These are phyloP conservation scores for Mucor saturninus DNA, from an alignment of 371 early-diverging fungal genomes.

Conservation along the genomic window DNA sequence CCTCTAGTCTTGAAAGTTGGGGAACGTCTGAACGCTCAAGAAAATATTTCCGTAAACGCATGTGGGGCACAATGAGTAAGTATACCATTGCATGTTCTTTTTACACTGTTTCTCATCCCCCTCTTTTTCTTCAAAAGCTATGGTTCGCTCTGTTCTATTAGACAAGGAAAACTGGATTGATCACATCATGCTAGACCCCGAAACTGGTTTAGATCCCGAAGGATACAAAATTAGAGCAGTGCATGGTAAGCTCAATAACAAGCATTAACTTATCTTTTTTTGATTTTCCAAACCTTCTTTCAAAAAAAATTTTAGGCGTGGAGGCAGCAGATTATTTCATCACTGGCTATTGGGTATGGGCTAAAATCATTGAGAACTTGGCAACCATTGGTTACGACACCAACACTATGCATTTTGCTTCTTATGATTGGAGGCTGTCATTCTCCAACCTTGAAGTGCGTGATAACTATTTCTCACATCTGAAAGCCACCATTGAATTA, in stretches of 20 bases:
- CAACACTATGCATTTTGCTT: slow-evolving; percentile 85
- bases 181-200: slow-evolving; percentile 81
- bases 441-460: slow-evolving; percentile 83
- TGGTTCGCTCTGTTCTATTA: slow-evolving; percentile 80
- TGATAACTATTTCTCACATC: slow-evolving; percentile 83
- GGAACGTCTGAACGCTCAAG: slow-evolving; percentile 74
- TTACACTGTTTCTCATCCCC: too few species aligned
- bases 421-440: slow-evolving; percentile 94
- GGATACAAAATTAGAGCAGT: slow-evolving; percentile 87
- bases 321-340: slow-evolving; percentile 95
- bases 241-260: slow-evolving; percentile 52
- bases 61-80: slow-evolving; percentile 90
- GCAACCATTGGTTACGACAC: slow-evolving; percentile 89
- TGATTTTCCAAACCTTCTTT: neutral
- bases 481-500: slow-evolving; percentile 81
- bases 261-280: neutral
- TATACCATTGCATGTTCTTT: neutral
- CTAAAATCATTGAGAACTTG: slow-evolving; percentile 80
- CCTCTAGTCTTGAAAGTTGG: slow-evolving; percentile 93
- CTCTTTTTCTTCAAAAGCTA: slow-evolving; percentile 43
- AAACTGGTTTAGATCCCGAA: slow-evolving; percentile 88
- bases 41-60: slow-evolving; percentile 84
- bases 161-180: slow-evolving; percentile 89
- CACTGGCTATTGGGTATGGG: slow-evolving; percentile 93
- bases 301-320: slow-evolving; percentile 57